Conservation (phyloP, 2,329 filamentous ascomycete species). For the Fonsecaea erecta region DNA sequence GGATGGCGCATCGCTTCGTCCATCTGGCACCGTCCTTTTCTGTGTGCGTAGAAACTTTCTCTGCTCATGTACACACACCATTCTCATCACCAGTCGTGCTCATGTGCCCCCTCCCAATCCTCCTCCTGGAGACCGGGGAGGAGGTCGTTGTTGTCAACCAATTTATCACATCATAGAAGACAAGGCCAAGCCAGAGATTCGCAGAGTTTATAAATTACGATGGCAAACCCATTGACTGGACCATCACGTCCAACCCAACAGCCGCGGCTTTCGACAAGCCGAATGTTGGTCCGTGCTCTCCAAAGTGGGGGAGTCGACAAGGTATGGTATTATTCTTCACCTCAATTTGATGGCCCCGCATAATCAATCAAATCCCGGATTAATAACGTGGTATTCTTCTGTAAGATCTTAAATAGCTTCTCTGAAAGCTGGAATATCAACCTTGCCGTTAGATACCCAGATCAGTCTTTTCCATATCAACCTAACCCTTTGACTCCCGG, state of each 20-base stretch:
- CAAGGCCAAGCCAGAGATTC: not conserved
- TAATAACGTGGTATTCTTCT: not conserved
- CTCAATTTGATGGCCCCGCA: constrained; percentile 7
- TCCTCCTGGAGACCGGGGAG: not conserved
- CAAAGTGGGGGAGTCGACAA: not conserved
- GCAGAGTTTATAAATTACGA: not conserved
- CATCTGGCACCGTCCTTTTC: not conserved
- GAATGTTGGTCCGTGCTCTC: not conserved
- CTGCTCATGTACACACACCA: not conserved
- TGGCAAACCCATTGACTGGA: not conserved
- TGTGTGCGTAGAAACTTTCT: not conserved
- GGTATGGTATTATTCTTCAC: not conserved
- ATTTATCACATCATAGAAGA: not conserved
- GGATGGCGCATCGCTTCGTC: not conserved
- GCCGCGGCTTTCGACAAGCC: constrained; percentile 13
- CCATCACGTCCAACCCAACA: not conserved
- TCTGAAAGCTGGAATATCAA: not conserved
- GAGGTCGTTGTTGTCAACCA: not conserved
- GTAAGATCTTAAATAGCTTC: not conserved
- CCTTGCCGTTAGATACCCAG: not conserved
- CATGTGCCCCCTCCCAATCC: not conserved
- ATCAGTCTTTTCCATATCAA: not conserved
- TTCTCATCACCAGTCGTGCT: not conserved
- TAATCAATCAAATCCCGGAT: not conserved
- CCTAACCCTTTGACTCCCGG: not conserved